These are phyloP conservation scores for Byssochlamys sp. DNA, from an alignment of 2,329 filamentous ascomycete genomes.

Conservation along the genomic window DNA sequence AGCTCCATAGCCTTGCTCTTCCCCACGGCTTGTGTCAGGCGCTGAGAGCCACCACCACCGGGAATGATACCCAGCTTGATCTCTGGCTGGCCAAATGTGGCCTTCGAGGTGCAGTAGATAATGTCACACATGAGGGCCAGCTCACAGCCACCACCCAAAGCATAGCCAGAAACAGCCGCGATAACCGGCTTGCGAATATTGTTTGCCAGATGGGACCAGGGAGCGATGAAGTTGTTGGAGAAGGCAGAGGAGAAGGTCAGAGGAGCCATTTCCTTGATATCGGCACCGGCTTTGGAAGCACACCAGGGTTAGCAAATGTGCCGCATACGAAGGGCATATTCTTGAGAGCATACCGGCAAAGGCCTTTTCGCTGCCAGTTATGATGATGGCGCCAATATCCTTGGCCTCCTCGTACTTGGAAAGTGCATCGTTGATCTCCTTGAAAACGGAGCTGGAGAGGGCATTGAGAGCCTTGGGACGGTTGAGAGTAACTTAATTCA, in stretches of 20 bases:
- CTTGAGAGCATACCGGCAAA: slow-evolving; percentile 53
- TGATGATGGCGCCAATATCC: slow-evolving; percentile 63
- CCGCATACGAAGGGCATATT: neutral
- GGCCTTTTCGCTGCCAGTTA: slow-evolving; percentile 81
- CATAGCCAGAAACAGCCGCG: slow-evolving; percentile 86
- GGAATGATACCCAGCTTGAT: slow-evolving; percentile 91
- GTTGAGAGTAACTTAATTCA: slow-evolving; percentile 68
- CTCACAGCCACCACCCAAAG: slow-evolving; percentile 90
- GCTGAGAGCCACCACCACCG: slow-evolving; percentile 82
- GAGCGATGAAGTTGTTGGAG: slow-evolving; percentile 83
- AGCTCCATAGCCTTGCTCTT: slow-evolving; percentile 87
- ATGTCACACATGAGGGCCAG: slow-evolving; percentile 96
- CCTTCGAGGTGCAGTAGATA: slow-evolving; percentile 73
- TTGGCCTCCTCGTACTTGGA: slow-evolving; percentile 59
- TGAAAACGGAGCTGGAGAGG: slow-evolving; percentile 79
- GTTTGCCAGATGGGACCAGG: slow-evolving; percentile 78
- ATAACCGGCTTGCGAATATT: slow-evolving; percentile 88
- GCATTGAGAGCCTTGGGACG: slow-evolving; percentile 93
- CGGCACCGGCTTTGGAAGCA: slow-evolving; percentile 60
- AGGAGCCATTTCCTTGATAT: slow-evolving; percentile 98
- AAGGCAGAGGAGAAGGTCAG: slow-evolving; percentile 84
- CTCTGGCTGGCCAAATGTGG: slow-evolving; percentile 93
- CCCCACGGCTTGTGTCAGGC: slow-evolving; percentile 70
- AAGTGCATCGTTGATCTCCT: slow-evolving; percentile 75
- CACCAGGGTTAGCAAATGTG: neutral